phyloP scores from a whole-genome alignment of 2,329 filamentous ascomycete genomes.

The Aspergillus ibericus region DNA sequence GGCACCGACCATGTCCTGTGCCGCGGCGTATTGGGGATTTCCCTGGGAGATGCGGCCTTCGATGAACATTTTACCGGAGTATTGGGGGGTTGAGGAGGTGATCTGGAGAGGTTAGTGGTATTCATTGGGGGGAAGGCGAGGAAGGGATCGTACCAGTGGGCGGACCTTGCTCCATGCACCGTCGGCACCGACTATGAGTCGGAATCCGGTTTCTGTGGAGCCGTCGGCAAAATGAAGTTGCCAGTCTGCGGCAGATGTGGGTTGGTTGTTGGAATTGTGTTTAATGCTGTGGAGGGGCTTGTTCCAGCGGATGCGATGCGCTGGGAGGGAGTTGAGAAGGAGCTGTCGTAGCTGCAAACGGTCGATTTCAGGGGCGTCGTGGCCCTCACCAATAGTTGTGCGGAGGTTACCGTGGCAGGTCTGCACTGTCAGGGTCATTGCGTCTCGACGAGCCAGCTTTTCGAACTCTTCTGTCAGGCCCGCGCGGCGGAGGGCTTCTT shows the following conservation, averaged over 20 bases:
- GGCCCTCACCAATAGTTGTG: slow-evolving; percentile 19
- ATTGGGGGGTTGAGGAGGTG: slow-evolving; percentile 35
- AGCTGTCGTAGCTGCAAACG: slow-evolving; percentile 37
- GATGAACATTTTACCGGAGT: slow-evolving; percentile 37
- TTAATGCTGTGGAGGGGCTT: background rate
- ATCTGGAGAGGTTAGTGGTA: no score
- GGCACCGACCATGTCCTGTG: slow-evolving; percentile 17
- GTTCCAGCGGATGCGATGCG: slow-evolving; percentile 37
- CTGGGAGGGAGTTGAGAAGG: slow-evolving; percentile 37
- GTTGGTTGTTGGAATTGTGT: background rate
- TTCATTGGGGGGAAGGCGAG: no score
- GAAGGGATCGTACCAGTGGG: slow-evolving; percentile 26
- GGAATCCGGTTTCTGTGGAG: slow-evolving; percentile 35
- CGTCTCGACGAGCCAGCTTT: slow-evolving; percentile 20
- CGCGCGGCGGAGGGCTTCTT: slow-evolving; percentile 22
- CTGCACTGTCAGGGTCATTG: slow-evolving; percentile 7
- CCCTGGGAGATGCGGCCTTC: slow-evolving; percentile 21
- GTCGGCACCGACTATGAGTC: slow-evolving; percentile 51
- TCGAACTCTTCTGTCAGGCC: slow-evolving; percentile 23
- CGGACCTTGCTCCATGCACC: slow-evolving; percentile 48
- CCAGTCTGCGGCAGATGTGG: background rate
- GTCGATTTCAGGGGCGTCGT: slow-evolving; percentile 45
- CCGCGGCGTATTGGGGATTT: slow-evolving; percentile 29
- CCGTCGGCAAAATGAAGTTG: slow-evolving; percentile 32
- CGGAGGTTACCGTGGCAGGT: background rate